These are phyloP conservation scores for Samsoniella hepiali DNA, from an alignment of 2,329 filamentous ascomycete species.

Conservation along the genomic window DNA sequence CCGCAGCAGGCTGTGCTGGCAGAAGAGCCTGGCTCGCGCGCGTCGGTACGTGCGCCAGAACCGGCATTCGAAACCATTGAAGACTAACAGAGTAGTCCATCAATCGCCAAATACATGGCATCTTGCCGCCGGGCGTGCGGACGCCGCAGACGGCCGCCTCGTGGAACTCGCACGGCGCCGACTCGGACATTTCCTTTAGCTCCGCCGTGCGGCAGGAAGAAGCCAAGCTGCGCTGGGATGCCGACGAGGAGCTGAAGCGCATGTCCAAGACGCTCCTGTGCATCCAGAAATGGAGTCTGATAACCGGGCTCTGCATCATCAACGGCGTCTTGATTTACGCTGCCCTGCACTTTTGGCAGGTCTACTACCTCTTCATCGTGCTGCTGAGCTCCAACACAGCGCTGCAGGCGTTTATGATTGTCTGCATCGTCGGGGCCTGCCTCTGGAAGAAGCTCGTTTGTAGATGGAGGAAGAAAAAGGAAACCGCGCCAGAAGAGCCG, in stretches of 20 bases:
- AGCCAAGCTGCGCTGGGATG: slow-evolving; percentile 39
- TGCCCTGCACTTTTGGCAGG: slow-evolving; percentile 36
- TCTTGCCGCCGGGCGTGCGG: slow-evolving; percentile 30
- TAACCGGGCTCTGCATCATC: slow-evolving; percentile 33
- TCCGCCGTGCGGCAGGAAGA: slow-evolving; percentile 38
- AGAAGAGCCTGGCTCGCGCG: slow-evolving; percentile 24
- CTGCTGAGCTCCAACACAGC: slow-evolving; percentile 46
- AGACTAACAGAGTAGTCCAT: slow-evolving; percentile 29
- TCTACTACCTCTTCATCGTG: slow-evolving; percentile 43
- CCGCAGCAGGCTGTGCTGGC: slow-evolving; percentile 18
- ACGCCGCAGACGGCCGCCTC: slow-evolving; percentile 33
- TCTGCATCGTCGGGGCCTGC: slow-evolving; percentile 34
- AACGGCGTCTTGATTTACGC: slow-evolving; percentile 38
- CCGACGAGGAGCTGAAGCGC: slow-evolving; percentile 37
- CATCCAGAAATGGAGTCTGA: slow-evolving; percentile 39
- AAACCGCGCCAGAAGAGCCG: slow-evolving; percentile 34
- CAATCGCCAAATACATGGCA: slow-evolving; percentile 31
- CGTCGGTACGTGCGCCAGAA: slow-evolving; percentile 27
- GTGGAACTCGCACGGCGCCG: slow-evolving; percentile 32
- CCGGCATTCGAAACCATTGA: too few relatives aligned
- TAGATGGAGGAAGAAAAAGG: slow-evolving; percentile 30
- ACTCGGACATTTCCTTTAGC: slow-evolving; percentile 35
- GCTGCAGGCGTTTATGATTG: slow-evolving; percentile 41
- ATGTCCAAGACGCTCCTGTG: slow-evolving; percentile 37
- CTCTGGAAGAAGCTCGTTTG: slow-evolving; percentile 32